Evolutionary conservation across 768 basidiomycete species (phyloP).

Genomic region (Tephrocybe rancida): DNA sequence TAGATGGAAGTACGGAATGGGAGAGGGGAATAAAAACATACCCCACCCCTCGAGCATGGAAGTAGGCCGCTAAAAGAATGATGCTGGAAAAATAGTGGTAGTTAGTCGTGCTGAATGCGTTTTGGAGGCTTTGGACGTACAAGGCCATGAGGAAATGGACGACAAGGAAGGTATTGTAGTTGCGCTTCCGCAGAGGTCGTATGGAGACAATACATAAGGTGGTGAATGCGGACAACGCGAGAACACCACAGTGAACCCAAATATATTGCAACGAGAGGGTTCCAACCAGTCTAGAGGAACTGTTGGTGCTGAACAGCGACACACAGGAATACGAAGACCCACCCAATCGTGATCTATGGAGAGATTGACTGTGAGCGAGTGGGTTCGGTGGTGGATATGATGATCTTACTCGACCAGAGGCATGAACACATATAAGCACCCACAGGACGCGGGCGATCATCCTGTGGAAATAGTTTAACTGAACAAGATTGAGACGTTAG

Average conservation of each 20-base stretch:
- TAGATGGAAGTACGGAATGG: not conserved
- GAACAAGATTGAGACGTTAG: not conserved
- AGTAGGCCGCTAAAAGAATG: conserved; percentile 41
- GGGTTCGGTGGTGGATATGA: not conserved
- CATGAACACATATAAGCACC: conserved; percentile 52
- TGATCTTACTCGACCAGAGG: conserved; percentile 39
- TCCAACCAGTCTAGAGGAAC: conserved; percentile 12
- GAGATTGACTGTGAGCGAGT: not conserved
- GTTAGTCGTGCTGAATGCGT: not conserved
- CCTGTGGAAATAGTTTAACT: conserved; percentile 51
- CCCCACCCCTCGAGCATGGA: conserved; percentile 36
- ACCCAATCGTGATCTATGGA: conserved; percentile 21
- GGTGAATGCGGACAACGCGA: conserved; percentile 40
- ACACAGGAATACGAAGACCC: not conserved
- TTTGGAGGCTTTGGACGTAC: conserved; percentile 24
- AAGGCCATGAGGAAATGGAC: conserved; percentile 45
- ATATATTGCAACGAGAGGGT: conserved; percentile 15
- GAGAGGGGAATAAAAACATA: conserved; percentile 17
- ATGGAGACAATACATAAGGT: conserved; percentile 50
- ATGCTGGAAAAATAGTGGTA: conserved; percentile 26
- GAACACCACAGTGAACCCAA: conserved; percentile 37
- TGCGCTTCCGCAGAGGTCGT: conserved; percentile 44
- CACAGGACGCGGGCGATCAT: conserved; percentile 49
- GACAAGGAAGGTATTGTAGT: conserved; percentile 57
- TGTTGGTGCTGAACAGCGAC: not conserved